Evolutionary conservation across 805 yeast genomes (phyloP), one percentile per base, ranked within the genome.

Genomic region (fission yeast (Schizosaccharomyces pombe)): DNA sequence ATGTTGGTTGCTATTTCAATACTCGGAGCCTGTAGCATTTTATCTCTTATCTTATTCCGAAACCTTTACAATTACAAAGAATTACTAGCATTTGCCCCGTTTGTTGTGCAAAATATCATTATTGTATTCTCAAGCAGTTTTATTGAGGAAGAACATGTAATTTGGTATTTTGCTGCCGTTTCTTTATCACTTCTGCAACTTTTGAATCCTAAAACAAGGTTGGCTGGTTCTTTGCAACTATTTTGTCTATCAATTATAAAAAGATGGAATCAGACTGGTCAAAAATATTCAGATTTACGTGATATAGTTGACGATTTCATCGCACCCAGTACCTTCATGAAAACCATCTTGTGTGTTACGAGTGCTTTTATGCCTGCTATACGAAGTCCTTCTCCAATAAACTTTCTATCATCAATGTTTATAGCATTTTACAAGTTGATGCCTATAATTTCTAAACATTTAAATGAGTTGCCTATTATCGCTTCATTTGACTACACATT

Each of bases 131-230:
- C 87, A 9, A 85, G 93, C 57, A 87, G 95, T 29, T 71, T 87
- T 56, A 82, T 91, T 16, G 98, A 91, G 62, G 98, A 91, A 64
- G 98, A 91, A 63, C 94, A 91, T 63, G 95, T 87, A 63, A 65
- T 87, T 16, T 91, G 98, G 98, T 91, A 94, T 84, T 82, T 49
- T n/a, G 28, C 33, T 2, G n/a, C 24, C n/a, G 22, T 19, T 19
- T 24, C 53, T 5, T 28, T 49, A 32, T 12, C 22, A 8, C 14
- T 28, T 6, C 30, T 49, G 2, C 53, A 49, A 49, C n/a, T 49
- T 2, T 37, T 49, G 6, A 6, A 24, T n/a, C 39, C n/a, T 6
- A 5, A 16, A 11, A 22, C 49, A 5, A 16, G 19, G 11, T 26
- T 11, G 11, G 14, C 30, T 11, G 26, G 16, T 9, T n/a, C 6